Base-by-base conservation (phyloP, 768 basidiomycete genomes). In the Russula sp. region DNA sequence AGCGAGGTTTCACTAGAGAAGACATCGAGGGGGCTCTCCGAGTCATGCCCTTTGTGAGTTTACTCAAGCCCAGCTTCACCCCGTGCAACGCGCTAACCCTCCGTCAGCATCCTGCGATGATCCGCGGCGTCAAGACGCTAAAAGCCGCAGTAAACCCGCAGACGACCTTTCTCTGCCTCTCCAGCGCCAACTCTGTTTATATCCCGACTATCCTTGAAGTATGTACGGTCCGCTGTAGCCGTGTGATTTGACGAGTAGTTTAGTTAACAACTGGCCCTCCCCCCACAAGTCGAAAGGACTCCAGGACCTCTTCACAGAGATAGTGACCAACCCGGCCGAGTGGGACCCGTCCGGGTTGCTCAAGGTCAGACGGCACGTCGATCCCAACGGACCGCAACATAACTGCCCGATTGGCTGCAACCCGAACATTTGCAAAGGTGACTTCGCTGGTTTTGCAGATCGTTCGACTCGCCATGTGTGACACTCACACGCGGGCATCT, bases 371-470 rank as follows among this genome's bases (percentile, higher is more conserved):
- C 82, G 95, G 14, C 81, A 88, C 49, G 78, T 98, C 48, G 88
- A 87, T 63, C 90, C 91, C 11, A 68, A 76, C 22, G 90, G 84
- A 1, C 85, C 85, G 1, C 93, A 92, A 63, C 97, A 98, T 73
- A 72, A 70, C 7, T 99, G 97, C 75, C 78, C 77, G 49, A 80
- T 96, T 55, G 96, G 96, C 7, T 99, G 97, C 77, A 87, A 87
- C 61, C 83, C 87, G 14, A 99, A 99, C 78, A 97, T 99, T 95
- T 99, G 97, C 80, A 99, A 99, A 79, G 93, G 27, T 27, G 27
- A 27, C 27, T 27, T 27, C 27, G 27, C 27, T 3, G 27, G 27
- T 27, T 27, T 27, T 27, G 27, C 27, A 27, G 27, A 27, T 7
- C 35, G 4, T 58, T 47, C 4, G 27, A 27, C 27, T 27, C 27